Evolutionary conservation across 495 filamentous ascomycete genomes (phyloP).

Genomic region (Xylaria castorea): DNA sequence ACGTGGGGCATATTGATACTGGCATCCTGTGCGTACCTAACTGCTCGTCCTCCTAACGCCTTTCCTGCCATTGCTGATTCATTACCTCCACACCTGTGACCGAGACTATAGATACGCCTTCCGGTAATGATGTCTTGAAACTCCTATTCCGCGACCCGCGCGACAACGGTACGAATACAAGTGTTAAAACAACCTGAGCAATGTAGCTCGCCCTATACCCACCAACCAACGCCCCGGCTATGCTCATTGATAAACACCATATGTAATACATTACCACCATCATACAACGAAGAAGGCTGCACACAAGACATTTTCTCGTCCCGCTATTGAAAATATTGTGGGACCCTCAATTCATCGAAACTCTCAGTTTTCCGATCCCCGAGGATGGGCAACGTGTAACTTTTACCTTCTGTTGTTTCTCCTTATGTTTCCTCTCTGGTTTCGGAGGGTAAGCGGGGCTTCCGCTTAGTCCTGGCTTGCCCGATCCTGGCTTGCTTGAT

Average conservation of each 20-base stretch:
- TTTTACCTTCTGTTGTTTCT: background rate
- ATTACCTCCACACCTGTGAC: background rate
- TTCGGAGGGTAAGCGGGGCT: background rate
- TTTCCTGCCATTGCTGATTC: background rate
- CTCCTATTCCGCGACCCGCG: background rate
- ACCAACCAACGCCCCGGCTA: constrained; percentile 6
- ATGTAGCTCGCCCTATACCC: background rate
- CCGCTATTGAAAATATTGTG: background rate
- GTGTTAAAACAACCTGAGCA: background rate
- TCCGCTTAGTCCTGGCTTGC: background rate
- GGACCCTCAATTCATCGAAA: background rate
- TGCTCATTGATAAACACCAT: constrained; percentile 1
- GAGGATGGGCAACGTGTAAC: background rate
- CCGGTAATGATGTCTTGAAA: background rate
- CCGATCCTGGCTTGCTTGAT: background rate
- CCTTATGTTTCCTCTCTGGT: background rate
- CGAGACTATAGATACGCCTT: background rate
- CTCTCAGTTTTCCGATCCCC: background rate
- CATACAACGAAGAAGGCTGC: background rate
- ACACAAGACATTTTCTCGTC: background rate
- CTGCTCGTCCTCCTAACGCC: background rate
- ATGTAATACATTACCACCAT: background rate
- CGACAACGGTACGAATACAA: background rate
- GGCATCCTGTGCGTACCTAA: background rate
- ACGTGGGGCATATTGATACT: background rate